phyloP scores from a whole-genome alignment of 306 rosid genomes.

The Ceratonia siliqua region DNA sequence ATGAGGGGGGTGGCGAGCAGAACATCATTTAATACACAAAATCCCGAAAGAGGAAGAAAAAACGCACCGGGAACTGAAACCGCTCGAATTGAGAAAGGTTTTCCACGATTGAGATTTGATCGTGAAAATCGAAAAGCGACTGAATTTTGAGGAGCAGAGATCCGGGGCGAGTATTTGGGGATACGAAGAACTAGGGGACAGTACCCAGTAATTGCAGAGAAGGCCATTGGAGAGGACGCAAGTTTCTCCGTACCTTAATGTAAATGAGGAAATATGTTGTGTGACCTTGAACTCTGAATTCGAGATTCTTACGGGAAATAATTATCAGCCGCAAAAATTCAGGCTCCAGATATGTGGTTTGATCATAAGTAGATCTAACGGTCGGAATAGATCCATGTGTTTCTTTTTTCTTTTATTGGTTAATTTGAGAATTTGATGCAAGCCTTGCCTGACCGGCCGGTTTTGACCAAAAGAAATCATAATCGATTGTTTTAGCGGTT shows the following conservation, averaged over 20 bases:
- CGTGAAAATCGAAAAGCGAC: constrained; percentile 48
- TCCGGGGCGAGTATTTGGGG: constrained; percentile 32
- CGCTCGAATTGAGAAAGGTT: constrained; percentile 67
- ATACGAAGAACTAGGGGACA: constrained; percentile 51
- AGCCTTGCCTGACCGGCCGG: no score
- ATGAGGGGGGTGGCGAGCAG: neutral
- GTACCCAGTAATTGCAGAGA: constrained; percentile 50
- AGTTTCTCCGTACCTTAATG: neutral
- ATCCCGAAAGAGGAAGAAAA: neutral
- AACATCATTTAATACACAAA: neutral
- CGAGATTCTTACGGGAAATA: constrained; percentile 9
- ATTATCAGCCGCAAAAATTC: neutral
- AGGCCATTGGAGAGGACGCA: constrained; percentile 53
- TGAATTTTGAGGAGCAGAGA: constrained; percentile 39
- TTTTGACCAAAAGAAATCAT: no score
- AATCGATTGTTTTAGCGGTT: no score
- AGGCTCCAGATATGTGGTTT: constrained; percentile 34
- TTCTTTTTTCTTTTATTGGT: neutral
- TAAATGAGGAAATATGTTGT: neutral
- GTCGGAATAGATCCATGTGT: neutral
- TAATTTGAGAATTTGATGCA: no score
- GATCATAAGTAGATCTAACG: constrained; percentile 34
- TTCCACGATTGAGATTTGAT: constrained; percentile 41
- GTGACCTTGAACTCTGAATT: neutral
- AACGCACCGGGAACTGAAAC: constrained; percentile 61